Base-by-base conservation (phyloP, 768 basidiomycete species). In the Phlegmacium glaucopus region DNA sequence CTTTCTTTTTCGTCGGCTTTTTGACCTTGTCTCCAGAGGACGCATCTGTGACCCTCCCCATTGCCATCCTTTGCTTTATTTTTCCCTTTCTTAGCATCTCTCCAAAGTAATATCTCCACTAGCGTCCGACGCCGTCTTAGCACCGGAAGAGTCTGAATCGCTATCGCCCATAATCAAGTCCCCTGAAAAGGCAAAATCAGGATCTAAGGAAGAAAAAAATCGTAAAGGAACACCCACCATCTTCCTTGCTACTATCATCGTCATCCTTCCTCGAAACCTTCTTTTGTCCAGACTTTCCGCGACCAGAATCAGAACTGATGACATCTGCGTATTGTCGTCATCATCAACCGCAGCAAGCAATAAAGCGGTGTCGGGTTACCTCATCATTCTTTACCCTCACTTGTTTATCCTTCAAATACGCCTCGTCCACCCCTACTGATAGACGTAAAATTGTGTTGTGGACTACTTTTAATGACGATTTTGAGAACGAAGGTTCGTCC, bases 351-450 rank as follows among this genome's bases (percentile, higher is more conserved):
- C 79, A 39, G 75, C 77, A 67, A 90, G 66, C 57, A 89, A 74
- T 51, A 90, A 71, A 60, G 92, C 85, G 15, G 84, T 85, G 59
- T 96, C 94, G 11, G 89, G 86, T n/a, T 44, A 88, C 80, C 80
- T 94, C 92, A 78, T 95, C 93, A 65, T 92, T 95, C 80, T 96
- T 96, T 53, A 95, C 80, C 57, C 84, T 81, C 55, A 98, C 80
- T 67, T 94, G 94, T 76, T 96, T 95, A 25, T 87, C 84, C 58
- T 83, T 83, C 56, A 99, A 68, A 65, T 90, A 98, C 16, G 79
- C 74, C 59, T 93, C 90, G 87, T 61, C 98, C 96, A 62, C 97
- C 95, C 69, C 95, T 97, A 68, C 90, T 90, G 67, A 99, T 86
- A 2, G 91, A 89, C 1, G 89, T 89, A 68, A 99, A 99, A 15